Conservation (phyloP, 495 filamentous ascomycete species). For the Neurospora africana region DNA sequence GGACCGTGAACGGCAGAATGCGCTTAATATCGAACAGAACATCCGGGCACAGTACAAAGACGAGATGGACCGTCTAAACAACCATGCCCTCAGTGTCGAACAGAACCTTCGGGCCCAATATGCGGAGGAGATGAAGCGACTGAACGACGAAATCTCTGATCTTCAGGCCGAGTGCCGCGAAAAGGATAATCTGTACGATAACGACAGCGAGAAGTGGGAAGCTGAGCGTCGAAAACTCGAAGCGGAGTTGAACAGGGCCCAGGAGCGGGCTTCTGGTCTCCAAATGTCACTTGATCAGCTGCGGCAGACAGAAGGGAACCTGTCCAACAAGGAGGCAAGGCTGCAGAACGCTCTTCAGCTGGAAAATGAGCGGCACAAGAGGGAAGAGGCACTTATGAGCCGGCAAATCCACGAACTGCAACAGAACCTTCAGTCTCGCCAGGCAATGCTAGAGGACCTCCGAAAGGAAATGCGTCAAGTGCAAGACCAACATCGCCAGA, state of each 20-base stretch:
- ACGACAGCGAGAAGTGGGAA: slow-evolving; percentile 63
- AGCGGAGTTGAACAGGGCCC: slow-evolving; percentile 53
- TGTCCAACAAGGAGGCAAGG: slow-evolving; percentile 54
- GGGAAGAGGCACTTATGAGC: slow-evolving; percentile 26
- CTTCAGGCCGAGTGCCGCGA: slow-evolving; percentile 64
- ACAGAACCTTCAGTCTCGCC: slow-evolving; percentile 32
- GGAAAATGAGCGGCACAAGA: slow-evolving; percentile 33
- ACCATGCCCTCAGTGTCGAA: slow-evolving; percentile 49
- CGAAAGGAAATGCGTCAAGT: slow-evolving; percentile 42
- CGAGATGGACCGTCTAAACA: slow-evolving; percentile 49
- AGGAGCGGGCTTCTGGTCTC: slow-evolving; percentile 58
- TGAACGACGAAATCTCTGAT: slow-evolving; percentile 55
- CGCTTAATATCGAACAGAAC: slow-evolving; percentile 47
- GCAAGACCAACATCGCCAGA: slow-evolving; percentile 58
- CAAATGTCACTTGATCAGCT: slow-evolving; percentile 63
- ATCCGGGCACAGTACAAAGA: slow-evolving; percentile 48
- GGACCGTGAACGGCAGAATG: slow-evolving; percentile 48
- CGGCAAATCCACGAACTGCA: slow-evolving; percentile 38
- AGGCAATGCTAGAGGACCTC: slow-evolving; percentile 31
- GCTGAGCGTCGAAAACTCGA: slow-evolving; percentile 53
- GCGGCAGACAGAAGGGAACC: slow-evolving; percentile 54
- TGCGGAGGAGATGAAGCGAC: slow-evolving; percentile 49
- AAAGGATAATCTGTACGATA: slow-evolving; percentile 57
- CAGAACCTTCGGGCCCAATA: slow-evolving; percentile 47
- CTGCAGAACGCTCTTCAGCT: slow-evolving; percentile 44